phyloP scores from a whole-genome alignment of 208 protist genomes.

The Leishmania lainsoni region DNA sequence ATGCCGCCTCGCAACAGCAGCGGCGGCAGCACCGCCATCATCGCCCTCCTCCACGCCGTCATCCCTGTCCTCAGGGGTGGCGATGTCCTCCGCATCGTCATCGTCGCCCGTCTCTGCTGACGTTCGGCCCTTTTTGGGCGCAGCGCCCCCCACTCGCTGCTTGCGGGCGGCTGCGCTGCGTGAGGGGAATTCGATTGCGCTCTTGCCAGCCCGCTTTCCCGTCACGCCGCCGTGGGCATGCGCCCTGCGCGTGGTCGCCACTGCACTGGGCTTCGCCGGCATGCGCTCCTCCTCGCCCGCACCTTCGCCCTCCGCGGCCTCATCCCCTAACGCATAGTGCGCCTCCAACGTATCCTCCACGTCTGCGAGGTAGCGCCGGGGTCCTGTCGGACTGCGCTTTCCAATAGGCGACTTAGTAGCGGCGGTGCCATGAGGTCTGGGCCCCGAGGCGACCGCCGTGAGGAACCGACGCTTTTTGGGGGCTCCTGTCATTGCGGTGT shows the following conservation, averaged over 20 bases:
- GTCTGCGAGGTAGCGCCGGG: not conserved
- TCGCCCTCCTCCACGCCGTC: slow-evolving; percentile 1
- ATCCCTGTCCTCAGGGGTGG: not conserved
- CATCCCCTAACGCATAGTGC: slow-evolving; percentile 1
- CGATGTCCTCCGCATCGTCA: not conserved
- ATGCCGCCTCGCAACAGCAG: not conserved
- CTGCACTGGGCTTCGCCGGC: not conserved
- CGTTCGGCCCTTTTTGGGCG: slow-evolving; percentile 1
- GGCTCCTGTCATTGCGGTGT: slow-evolving; percentile 4
- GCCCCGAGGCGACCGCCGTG: not conserved
- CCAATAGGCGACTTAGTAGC: not conserved
- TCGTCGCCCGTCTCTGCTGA: slow-evolving; percentile 11
- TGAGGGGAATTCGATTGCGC: not conserved
- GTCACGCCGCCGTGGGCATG: not conserved
- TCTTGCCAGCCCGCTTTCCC: slow-evolving; percentile 6
- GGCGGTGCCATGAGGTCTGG: not conserved
- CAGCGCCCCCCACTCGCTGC: not conserved
- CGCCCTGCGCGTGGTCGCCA: slow-evolving; percentile 9
- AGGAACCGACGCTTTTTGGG: not conserved
- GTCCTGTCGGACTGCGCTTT: not conserved
- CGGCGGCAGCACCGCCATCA: not conserved
- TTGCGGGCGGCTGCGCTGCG: slow-evolving; percentile 3
- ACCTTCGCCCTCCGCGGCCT: slow-evolving; percentile 20
- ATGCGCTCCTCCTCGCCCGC: slow-evolving; percentile 17
- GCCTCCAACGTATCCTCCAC: slow-evolving; percentile 4